A percentile compares a stretch with the other conserved stretches of the same genome.
These are phyloP conservation scores for Sonneratia caseolaris DNA, from an alignment of 345 rosid species.

Conservation along the genomic window DNA sequence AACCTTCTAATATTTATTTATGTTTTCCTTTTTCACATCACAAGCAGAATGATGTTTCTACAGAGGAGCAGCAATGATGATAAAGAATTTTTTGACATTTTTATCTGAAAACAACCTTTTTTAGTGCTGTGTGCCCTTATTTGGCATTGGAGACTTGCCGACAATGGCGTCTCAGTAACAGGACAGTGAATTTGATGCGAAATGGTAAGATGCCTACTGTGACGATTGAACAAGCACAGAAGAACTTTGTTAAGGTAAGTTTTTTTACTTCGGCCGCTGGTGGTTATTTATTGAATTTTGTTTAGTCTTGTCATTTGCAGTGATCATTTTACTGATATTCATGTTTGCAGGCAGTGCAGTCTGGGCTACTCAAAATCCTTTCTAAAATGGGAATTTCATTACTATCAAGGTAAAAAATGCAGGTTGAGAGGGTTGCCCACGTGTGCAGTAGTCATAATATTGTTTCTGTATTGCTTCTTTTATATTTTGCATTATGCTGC, in stretches of 20 bases:
- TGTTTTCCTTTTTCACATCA: not conserved
- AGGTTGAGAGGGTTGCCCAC: not conserved
- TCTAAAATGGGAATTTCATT: slow-evolving; percentile 99
- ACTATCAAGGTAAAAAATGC: slow-evolving; percentile 65
- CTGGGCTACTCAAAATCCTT: slow-evolving; percentile 90
- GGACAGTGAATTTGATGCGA: slow-evolving; percentile 87
- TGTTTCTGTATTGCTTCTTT: not conserved
- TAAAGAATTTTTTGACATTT: slow-evolving; percentile 1
- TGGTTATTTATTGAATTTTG: not conserved
- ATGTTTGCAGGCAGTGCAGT: slow-evolving; percentile 70
- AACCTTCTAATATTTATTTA: not conserved
- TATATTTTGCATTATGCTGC: not conserved
- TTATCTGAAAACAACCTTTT: slow-evolving; percentile 13
- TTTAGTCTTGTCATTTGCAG: not conserved
- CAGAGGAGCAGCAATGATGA: not conserved
- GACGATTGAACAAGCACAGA: slow-evolving; percentile 95
- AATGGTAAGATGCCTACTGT: slow-evolving; percentile 97
- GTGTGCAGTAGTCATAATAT: not conserved
- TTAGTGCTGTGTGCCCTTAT: slow-evolving; percentile 90
- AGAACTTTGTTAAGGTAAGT: slow-evolving; percentile 76
- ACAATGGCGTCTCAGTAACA: slow-evolving; percentile 92
- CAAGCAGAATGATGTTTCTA: not conserved
- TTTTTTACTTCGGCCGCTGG: not conserved
- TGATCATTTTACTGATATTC: slow-evolving; percentile 14
- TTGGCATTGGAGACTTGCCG: slow-evolving; percentile 94